Percentiles rank a stretch among this genome's conserved stretches.
phyloP scores from a whole-genome alignment of 805 yeast genomes.

The Pichia exigua region DNA sequence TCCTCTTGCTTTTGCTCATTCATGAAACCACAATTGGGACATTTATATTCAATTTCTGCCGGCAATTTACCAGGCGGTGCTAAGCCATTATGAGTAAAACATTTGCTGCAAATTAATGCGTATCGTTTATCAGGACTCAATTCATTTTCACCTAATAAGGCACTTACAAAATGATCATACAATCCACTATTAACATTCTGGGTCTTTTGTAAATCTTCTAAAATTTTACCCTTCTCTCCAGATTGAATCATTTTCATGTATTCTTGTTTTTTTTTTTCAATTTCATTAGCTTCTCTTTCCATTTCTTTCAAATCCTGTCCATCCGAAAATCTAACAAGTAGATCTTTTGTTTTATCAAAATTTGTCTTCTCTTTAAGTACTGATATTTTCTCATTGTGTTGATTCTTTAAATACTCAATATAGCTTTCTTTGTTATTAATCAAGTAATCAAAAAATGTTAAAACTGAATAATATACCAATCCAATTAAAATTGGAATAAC shows the following conservation, averaged over 20 bases:
- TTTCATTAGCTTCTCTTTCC: slow-evolving; percentile 36
- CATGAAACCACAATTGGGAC: slow-evolving; percentile 55
- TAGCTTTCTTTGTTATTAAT: slow-evolving; percentile 18
- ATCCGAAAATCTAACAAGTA: slow-evolving; percentile 52
- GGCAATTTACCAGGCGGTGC: slow-evolving; percentile 67
- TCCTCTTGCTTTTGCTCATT: slow-evolving; percentile 20
- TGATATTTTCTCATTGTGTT: slow-evolving; percentile 31
- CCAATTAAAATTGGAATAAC: slow-evolving; percentile 14
- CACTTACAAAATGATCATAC: slow-evolving; percentile 33
- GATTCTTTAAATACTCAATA: slow-evolving; percentile 23
- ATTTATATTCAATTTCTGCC: slow-evolving; percentile 41
- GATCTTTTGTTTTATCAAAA: slow-evolving; percentile 66
- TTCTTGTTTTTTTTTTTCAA: slow-evolving; percentile 32
- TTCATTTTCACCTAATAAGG: slow-evolving; percentile 56
- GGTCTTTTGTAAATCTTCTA: slow-evolving; percentile 10
- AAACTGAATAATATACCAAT: slow-evolving; percentile 11
- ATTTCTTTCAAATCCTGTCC: slow-evolving; percentile 41
- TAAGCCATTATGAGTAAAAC: slow-evolving; percentile 68
- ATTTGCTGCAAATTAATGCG: slow-evolving; percentile 65
- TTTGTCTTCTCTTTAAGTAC: slow-evolving; percentile 47
- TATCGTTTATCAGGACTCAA: slow-evolving; percentile 49
- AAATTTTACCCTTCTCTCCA: slow-evolving; percentile 17
- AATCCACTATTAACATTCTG: slow-evolving; percentile 11
- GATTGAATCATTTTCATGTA: slow-evolving; percentile 29
- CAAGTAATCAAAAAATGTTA: slow-evolving; percentile 14